phyloP scores from a whole-genome alignment of 108 stramenopile species.

The Nannochloropsis salina region DNA sequence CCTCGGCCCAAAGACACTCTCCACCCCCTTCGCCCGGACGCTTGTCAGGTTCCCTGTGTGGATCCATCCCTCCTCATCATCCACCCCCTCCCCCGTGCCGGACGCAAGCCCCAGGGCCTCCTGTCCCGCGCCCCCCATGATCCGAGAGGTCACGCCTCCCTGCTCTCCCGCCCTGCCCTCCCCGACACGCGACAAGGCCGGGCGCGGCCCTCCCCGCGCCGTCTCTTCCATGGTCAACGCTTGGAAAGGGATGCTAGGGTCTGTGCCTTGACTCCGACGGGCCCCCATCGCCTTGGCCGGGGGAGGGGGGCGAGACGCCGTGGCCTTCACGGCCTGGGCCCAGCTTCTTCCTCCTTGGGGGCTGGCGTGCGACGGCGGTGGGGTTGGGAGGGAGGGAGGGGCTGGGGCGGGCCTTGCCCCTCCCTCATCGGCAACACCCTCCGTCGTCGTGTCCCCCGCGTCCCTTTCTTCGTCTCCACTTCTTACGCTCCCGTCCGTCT shows the following conservation, averaged over 20 bases:
- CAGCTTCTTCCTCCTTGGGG: background rate
- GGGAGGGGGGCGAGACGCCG: background rate
- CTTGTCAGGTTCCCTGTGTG: background rate
- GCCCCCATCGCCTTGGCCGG: background rate
- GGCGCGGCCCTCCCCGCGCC: no score
- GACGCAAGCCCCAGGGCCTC: constrained; percentile 1
- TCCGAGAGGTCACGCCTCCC: background rate
- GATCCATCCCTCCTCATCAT: background rate
- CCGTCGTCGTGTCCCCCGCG: no score
- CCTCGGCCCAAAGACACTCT: background rate
- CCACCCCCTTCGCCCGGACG: background rate
- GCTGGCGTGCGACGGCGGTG: no score
- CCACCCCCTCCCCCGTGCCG: background rate
- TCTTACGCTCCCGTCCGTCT: no score
- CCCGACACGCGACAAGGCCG: no score
- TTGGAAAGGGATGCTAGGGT: background rate
- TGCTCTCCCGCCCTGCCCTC: background rate
- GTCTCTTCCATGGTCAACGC: no score
- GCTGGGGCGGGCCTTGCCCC: no score
- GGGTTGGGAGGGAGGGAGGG: no score
- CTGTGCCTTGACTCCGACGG: background rate
- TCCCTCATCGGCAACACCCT: no score
- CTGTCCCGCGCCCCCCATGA: background rate
- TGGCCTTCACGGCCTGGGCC: background rate
- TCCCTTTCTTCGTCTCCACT: no score